Base-by-base conservation (phyloP, 2,329 filamentous ascomycete species). In the Cercospora nicotianae region DNA sequence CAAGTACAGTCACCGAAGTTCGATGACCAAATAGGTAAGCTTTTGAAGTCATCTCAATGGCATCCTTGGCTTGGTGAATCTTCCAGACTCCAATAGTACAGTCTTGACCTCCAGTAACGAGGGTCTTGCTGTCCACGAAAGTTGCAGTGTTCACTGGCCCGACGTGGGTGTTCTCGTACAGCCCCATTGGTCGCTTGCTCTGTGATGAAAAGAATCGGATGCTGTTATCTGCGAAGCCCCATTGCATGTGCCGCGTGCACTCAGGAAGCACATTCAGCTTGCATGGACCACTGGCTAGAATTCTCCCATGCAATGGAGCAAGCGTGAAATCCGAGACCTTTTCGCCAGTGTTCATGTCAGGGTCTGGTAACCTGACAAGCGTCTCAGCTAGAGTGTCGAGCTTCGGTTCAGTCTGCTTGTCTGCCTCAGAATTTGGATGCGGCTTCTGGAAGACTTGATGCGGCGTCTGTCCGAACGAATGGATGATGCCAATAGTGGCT, bases 401-500 rank as follows among this genome's bases (percentile, higher is more conserved):
- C 65, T 92, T 87, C 66, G 87, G 88, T 8, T 74, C 70, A 3
- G 86, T 82, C 5, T 88, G 89, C 64, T 89, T 87, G 23, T 87
- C 83, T 4, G 86, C 80, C 65, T 91, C 86, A 13, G 90, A 87
- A n/a, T 87, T 81, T 3, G 91, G 89, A 79, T 99, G 95, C 12
- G 91, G 85, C 67, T 90, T 90, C 55, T 88, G 87, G 78, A 98
- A 99, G 16, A 98, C 91, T 78, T 99, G 96, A 74, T 96, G 91
- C 1, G 96, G 95, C 1, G 96, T 99, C 79, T 99, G 95, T 0
- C 95, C 95, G 79, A 99, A 99, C 74, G 98, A 98, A 80, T 99
- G 94, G 74, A 99, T 98, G 73, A 97, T 96, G 36, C 93, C 93
- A 64, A 97, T 97, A 0, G 93, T 94, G 5, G 94, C 92, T 6